Conservation (phyloP, 305 asterid genomes). For the Fraxinus latifolia region DNA sequence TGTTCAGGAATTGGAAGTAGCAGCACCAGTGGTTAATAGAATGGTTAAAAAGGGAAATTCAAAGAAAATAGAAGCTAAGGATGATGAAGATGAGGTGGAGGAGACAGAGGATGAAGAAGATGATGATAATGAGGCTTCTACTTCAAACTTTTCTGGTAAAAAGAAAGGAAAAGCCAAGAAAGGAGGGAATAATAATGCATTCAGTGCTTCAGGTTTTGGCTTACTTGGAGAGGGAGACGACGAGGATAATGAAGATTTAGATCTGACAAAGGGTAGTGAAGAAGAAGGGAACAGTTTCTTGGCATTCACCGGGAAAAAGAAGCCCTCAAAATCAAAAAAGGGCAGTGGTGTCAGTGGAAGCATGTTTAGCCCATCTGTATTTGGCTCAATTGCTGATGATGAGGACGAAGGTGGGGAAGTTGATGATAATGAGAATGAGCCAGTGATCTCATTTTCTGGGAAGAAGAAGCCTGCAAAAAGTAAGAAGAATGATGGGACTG, state of each 20-base stretch:
- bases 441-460: constrained; percentile 44
- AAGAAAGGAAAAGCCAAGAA: constrained; percentile 64
- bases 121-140: constrained; percentile 42
- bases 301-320: constrained; percentile 35
- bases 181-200: constrained; percentile 32
- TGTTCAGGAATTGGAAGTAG: constrained; percentile 53
- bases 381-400: constrained; percentile 35
- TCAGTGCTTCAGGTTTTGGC: constrained; percentile 52
- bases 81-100: constrained; percentile 43
- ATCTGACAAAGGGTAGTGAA: constrained; percentile 1
- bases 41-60: constrained; percentile 59
- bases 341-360: constrained; percentile 28
- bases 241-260: constrained; percentile 26
- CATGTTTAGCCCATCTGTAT: constrained; percentile 25
- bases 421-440: constrained; percentile 37
- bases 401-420: constrained; percentile 40
- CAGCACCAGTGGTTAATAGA: constrained; percentile 40
- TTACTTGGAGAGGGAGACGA: constrained; percentile 57
- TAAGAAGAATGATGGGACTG: constrained; percentile 40
- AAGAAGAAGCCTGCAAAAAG: constrained; percentile 59
- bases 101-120: constrained; percentile 38
- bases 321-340: constrained; percentile 35
- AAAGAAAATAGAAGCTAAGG: constrained; percentile 37
- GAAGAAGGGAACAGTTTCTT: constrained; percentile 19
- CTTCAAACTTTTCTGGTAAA: constrained; percentile 44